phyloP scores from a whole-genome alignment of 2,329 filamentous ascomycete species.

The Stromatinia cepivora region DNA sequence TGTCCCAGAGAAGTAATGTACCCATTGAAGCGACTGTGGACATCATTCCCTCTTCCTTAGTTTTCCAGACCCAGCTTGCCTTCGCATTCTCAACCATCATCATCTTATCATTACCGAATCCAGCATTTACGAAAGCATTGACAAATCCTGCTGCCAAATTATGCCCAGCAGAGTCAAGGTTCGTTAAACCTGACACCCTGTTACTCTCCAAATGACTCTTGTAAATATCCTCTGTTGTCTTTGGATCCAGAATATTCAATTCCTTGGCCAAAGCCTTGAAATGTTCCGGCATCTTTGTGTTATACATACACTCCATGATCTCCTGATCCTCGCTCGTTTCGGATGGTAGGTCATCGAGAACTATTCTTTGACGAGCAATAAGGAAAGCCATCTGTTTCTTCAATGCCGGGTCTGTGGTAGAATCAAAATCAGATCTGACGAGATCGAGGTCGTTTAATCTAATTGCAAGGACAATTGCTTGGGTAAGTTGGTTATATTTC shows the following conservation, averaged over 20 bases:
- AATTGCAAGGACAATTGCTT: constrained; percentile 93
- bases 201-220: constrained; percentile 98
- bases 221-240: constrained; percentile 97
- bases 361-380: constrained; percentile 87
- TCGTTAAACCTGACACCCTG: constrained; percentile 87
- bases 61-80: constrained; percentile 97
- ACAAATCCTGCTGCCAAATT: constrained; percentile 96
- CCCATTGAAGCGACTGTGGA: constrained; percentile 93
- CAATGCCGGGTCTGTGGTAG: constrained; percentile 75
- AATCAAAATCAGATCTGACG: constrained; percentile 78
- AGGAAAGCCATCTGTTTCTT: constrained; percentile 95
- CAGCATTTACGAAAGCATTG: constrained; percentile 95
- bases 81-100: constrained; percentile 91
- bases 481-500: constrained; percentile 86
- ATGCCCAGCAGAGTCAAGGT: constrained; percentile 91
- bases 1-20: constrained; percentile 89
- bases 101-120: constrained; percentile 94
- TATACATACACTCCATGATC: constrained; percentile 80
- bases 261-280: constrained; percentile 95
- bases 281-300: constrained; percentile 83
- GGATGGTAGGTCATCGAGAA: constrained; percentile 66
- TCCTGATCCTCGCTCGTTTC: constrained; percentile 70
- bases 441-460: constrained; percentile 83
- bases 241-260: constrained; percentile 93
- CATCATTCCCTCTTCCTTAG: constrained; percentile 96